A percentile compares a stretch with the other conserved stretches of the same genome.
phyloP scores from a whole-genome alignment of 148 eudicot species.

The Silene conica region DNA sequence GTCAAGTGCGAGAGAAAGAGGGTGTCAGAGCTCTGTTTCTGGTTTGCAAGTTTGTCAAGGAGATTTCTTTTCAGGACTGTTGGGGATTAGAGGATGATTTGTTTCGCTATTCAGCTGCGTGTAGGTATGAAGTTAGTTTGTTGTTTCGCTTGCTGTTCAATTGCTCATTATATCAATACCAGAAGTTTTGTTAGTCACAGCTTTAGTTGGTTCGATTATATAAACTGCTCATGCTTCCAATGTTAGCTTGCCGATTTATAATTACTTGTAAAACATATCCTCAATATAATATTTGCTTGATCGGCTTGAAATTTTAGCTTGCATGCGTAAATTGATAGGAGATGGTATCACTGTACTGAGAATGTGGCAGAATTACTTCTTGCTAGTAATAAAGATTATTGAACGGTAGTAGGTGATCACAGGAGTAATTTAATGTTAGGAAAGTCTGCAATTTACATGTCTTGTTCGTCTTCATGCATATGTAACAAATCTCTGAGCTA shows the following conservation, averaged over 20 bases:
- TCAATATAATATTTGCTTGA: neutral
- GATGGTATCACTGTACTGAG: neutral
- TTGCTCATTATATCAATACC: neutral
- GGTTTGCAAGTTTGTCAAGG: slow-evolving; percentile 58
- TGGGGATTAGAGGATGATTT: slow-evolving; percentile 82
- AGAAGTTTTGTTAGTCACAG: neutral
- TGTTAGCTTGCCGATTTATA: neutral
- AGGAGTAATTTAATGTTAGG: neutral
- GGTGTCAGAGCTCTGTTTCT: slow-evolving; percentile 63
- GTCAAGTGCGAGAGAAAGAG: slow-evolving; percentile 63
- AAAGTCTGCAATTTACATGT: neutral
- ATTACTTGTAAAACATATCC: neutral
- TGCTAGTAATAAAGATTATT: neutral
- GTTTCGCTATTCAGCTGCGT: slow-evolving; percentile 56
- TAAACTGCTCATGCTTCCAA: neutral
- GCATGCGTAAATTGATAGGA: neutral
- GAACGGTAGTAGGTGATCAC: neutral
- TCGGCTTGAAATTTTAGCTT: neutral
- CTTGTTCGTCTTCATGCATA: neutral
- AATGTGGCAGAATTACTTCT: neutral
- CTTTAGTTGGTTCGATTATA: neutral
- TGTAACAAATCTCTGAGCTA: neutral
- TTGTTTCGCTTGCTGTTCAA: neutral
- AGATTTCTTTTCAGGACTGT: slow-evolving; percentile 63
- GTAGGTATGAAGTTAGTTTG: slow-evolving; percentile 49